These are phyloP conservation scores for Trypanosomatidae sp. DNA, from an alignment of 208 protist species.

Conservation along the genomic window DNA sequence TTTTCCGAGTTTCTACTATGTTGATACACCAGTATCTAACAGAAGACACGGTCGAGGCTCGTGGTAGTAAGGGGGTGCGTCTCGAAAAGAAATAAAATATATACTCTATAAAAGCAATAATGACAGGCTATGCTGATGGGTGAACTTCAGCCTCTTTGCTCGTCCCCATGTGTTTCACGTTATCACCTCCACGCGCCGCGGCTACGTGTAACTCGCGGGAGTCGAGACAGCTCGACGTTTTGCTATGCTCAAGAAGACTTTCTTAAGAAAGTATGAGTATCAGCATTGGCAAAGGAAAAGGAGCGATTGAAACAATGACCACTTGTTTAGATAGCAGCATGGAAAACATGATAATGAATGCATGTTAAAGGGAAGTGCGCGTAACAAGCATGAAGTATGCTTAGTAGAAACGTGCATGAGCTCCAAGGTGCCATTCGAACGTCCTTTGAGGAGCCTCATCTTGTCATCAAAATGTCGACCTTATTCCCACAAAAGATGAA, in stretches of 20 bases:
- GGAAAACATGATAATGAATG: too few species aligned
- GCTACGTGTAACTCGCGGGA: not conserved
- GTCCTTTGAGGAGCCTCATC: not conserved
- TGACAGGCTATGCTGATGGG: not conserved
- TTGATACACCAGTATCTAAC: conserved; percentile 1
- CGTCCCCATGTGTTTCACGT: not conserved
- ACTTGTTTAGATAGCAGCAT: not conserved
- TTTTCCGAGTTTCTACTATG: not conserved
- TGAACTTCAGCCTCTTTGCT: not conserved
- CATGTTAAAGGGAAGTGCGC: not conserved
- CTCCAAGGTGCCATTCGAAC: not conserved
- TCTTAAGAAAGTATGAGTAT: too few species aligned
- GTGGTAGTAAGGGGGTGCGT: not conserved
- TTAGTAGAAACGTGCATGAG: not conserved
- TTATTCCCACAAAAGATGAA: conserved; percentile 3
- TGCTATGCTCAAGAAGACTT: not conserved
- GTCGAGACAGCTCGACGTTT: not conserved
- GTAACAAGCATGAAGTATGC: not conserved
- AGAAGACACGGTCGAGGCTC: not conserved
- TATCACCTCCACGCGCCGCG: not conserved
- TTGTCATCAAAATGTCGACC: not conserved
- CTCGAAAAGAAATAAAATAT: not conserved
- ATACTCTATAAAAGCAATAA: conserved; percentile 3
- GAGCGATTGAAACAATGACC: not conserved
- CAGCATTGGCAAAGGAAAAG: not conserved